These are phyloP conservation scores for Naganishia vishniacii DNA, from an alignment of 768 basidiomycete genomes.

Conservation along the genomic window DNA sequence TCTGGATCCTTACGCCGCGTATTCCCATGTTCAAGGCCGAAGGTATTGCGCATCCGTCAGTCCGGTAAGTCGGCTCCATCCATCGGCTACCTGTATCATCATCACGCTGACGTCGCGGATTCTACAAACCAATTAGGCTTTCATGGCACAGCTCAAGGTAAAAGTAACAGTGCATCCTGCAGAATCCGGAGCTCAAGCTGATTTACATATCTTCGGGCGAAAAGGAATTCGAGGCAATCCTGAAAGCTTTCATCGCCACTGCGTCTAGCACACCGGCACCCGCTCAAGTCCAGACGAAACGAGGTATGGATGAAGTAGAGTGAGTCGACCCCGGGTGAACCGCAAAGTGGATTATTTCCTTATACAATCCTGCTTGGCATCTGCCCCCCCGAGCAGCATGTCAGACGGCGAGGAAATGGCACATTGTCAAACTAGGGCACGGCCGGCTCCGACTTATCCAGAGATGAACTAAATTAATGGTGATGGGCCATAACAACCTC, in stretches of 20 bases:
- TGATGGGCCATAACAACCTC: background rate
- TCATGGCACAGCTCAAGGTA: conserved; percentile 23
- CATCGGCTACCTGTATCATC: too few species aligned
- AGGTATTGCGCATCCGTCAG: conserved; percentile 47
- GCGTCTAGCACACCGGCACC: background rate
- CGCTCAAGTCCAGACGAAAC: conserved; percentile 12
- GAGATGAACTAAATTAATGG: background rate
- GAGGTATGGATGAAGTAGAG: conserved; percentile 22
- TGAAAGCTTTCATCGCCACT: conserved; percentile 20
- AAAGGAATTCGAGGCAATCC: conserved; percentile 27
- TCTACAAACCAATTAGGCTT: background rate
- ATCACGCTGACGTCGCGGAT: background rate
- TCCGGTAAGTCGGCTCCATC: too few species aligned
- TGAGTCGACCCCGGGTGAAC: background rate
- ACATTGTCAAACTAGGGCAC: conserved; percentile 1
- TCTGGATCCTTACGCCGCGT: conserved; percentile 38
- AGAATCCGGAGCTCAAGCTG: too few species aligned
- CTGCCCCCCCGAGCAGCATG: background rate
- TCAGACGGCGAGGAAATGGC: conserved; percentile 6
- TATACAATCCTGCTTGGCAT: background rate
- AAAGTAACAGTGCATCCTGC: background rate
- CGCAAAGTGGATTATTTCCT: background rate
- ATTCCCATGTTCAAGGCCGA: conserved; percentile 42
- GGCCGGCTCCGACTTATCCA: conserved; percentile 2
- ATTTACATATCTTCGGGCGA: background rate